Evolutionary conservation across 2,329 filamentous ascomycete species (phyloP).

Genomic region (Neonectria coccinea): DNA sequence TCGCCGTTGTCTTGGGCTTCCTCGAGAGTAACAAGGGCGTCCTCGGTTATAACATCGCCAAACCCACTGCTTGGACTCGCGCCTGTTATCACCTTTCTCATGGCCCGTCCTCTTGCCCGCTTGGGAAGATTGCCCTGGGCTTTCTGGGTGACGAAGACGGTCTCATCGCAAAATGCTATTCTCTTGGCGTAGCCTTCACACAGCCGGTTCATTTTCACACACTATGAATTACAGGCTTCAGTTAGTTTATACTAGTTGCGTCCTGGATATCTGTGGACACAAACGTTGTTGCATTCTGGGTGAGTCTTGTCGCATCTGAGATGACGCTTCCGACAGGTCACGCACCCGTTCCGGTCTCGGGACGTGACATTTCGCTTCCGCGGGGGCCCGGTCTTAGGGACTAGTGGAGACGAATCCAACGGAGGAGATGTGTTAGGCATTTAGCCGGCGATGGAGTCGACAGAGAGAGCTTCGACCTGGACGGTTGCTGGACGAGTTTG

Average conservation of each 20-base stretch:
- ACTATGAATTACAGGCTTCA: background rate
- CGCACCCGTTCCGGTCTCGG: constrained; percentile 16
- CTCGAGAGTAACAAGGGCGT: background rate
- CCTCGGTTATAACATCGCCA: background rate
- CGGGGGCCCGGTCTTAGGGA: background rate
- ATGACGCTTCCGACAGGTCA: constrained; percentile 10
- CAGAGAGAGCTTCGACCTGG: background rate
- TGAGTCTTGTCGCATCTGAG: constrained; percentile 15
- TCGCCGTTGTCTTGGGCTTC: background rate
- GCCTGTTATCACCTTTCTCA: background rate
- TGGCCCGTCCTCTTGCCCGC: background rate
- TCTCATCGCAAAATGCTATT: constrained; percentile 13
- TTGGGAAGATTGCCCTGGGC: constrained; percentile 3
- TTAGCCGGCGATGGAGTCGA: background rate
- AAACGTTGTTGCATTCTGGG: constrained; percentile 16
- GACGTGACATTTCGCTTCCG: constrained; percentile 16
- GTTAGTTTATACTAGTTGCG: background rate
- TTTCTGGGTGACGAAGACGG: background rate
- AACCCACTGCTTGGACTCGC: background rate
- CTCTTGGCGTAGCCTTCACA: constrained; percentile 21
- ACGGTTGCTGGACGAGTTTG: background rate
- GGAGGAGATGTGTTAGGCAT: background rate
- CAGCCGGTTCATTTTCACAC: constrained; percentile 7
- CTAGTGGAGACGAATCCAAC: background rate
- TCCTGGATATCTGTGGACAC: background rate